Base-by-base conservation (phyloP, 2,329 filamentous ascomycete species). In the Hypoxylon sp. region DNA sequence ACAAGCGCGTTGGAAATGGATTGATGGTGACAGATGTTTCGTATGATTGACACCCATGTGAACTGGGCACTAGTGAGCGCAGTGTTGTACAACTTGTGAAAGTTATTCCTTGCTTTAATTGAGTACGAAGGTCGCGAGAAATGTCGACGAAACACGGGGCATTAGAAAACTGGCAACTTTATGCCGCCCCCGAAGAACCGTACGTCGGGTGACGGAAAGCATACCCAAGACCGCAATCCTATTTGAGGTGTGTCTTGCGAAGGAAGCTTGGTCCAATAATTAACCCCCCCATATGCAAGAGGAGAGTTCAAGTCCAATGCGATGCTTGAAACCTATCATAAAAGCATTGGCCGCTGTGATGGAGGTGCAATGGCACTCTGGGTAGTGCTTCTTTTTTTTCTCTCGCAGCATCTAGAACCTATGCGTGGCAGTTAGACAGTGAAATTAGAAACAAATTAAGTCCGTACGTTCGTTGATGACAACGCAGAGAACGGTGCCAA, bases 21-120 rank as follows among this genome's bases (percentile, higher is more conserved):
- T 64, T 64, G 60, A 68, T 64, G 66, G 66, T 60, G 59, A 66
- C 66, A 64, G 63, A 64, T 68, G 66, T 68, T 65, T 64, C 66
- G 63, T 65, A 57, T 68, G 59, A 68, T 64, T 68, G 62, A 66
- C 66, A 64, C 66, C 63, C 56, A 63, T 66, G 66, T 68, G 59
- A 68, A 64, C 55, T 68, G 59, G 59, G 55, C 62, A 68, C 59
- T 45, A 64, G 57, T 56, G 42, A 57, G 51, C 40, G 58, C 63
- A 40, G 28, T 30, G 65, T 62, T 68, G 66, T 68, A 66, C 64
- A 69, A 65, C 50, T 59, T 55, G 36, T 45, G 50, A 44, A 56
- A 22, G 33, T 58, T 38, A 55, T 64, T 64, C 49, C 60, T 61
- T 64, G 46, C 57, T 64, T 60, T 52, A 42, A 56, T 32, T 46